Conservation (phyloP, 148 eudicot species). For the Heliosperma pusillum region DNA sequence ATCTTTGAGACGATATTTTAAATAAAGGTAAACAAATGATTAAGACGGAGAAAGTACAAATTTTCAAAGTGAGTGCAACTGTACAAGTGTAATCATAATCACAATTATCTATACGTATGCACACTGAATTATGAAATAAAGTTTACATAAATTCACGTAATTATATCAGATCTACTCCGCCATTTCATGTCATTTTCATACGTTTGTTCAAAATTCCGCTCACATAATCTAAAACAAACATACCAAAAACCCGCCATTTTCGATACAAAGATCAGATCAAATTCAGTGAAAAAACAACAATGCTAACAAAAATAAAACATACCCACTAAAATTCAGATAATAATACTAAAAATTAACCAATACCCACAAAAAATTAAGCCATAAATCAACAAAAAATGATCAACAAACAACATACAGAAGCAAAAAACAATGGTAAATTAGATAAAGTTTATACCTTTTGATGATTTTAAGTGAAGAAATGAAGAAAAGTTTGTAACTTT, state of each 20-base stretch:
- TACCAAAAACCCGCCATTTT: conserved; percentile 8
- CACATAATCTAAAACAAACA: too few relatives aligned
- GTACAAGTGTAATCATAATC: conserved; percentile 7
- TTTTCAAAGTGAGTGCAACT: not conserved
- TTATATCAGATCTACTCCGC: conserved; percentile 17
- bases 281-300: conserved; percentile 21
- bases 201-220: not conserved
- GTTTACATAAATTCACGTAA: not conserved
- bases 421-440: not conserved
- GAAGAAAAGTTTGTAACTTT: conserved; percentile 10
- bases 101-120: not conserved
- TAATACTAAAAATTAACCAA: conserved; percentile 1
- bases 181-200: too few relatives aligned
- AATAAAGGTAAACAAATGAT: too few relatives aligned
- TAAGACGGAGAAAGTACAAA: too few relatives aligned
- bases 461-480: not conserved
- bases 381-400: not conserved
- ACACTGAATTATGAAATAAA: not conserved
- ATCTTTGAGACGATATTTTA: too few relatives aligned
- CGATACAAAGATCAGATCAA: not conserved
- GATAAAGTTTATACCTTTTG: conserved; percentile 19
- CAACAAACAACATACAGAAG: conserved; percentile 1
- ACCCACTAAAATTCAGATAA: conserved; percentile 16
- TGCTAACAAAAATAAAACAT: conserved; percentile 8
- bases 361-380: conserved; percentile 16